Percentiles rank a stretch among this genome's conserved stretches.
Conservation (phyloP, 805 yeast species). For the Pichia insulana region DNA sequence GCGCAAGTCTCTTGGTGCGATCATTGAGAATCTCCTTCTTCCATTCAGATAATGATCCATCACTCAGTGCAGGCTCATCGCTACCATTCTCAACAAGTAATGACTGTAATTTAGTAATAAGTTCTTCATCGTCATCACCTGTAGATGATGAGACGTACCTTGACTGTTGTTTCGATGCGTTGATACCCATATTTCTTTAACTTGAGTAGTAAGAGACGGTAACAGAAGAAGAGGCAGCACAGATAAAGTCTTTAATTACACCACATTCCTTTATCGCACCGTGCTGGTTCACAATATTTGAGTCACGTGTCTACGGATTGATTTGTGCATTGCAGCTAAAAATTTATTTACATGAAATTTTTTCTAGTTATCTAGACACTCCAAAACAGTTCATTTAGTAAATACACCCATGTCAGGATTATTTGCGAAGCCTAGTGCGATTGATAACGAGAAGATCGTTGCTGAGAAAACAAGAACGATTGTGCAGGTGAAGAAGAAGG, state of each 20-base stretch:
- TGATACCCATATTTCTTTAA: conserved; percentile 4
- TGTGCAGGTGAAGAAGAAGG: conserved; percentile 7
- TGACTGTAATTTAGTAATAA: conserved; percentile 24
- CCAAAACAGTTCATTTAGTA: background rate
- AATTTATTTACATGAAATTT: conserved; percentile 8
- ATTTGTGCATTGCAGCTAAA: too few relatives aligned
- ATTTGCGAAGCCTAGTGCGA: conserved; percentile 35
- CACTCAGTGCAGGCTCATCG: conserved; percentile 24
- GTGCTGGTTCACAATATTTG: too few relatives aligned
- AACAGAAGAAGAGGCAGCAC: conserved; percentile 7
- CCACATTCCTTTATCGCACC: background rate
- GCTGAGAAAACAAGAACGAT: conserved; percentile 21
- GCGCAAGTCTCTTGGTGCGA: conserved; percentile 43
- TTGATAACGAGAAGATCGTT: conserved; percentile 29
- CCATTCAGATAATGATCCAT: conserved; percentile 34
- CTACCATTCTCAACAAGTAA: conserved; percentile 7
- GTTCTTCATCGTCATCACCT: conserved; percentile 23
- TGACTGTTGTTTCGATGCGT: background rate
- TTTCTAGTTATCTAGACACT: conserved; percentile 9
- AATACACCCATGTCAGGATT: conserved; percentile 18
- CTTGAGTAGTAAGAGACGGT: background rate
- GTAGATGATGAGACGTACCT: conserved; percentile 5
- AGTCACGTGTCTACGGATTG: too few relatives aligned
- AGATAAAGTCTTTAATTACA: conserved; percentile 12
- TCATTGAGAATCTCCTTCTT: conserved; percentile 35